A percentile compares a stretch with the other conserved stretches of the same genome.
These are phyloP conservation scores for Boletales sp. DNA, from an alignment of 768 basidiomycete species.

Conservation along the genomic window DNA sequence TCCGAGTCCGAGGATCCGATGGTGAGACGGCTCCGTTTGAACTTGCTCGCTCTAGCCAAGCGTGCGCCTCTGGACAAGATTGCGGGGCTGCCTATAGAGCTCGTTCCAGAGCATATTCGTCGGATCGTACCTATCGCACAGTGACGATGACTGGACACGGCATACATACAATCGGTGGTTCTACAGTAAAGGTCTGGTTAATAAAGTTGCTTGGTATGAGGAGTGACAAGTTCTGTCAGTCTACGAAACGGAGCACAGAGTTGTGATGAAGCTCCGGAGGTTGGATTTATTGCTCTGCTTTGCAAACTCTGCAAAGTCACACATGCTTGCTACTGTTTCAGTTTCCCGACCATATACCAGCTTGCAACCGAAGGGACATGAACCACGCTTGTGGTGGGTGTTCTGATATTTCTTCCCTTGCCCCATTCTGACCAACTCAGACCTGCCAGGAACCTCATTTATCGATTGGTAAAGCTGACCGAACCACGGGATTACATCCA, in stretches of 20 bases:
- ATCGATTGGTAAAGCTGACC: conserved; percentile 36
- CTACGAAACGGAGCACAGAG: too few relatives aligned
- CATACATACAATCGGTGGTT: too few relatives aligned
- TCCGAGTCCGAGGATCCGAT: conserved; percentile 38
- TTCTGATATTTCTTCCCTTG: neutral
- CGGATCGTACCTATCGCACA: conserved; percentile 54
- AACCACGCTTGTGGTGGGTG: conserved; percentile 62
- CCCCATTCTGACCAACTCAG: conserved; percentile 15
- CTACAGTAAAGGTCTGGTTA: too few relatives aligned
- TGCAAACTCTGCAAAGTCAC: too few relatives aligned
- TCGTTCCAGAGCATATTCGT: conserved; percentile 65
- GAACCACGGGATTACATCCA: conserved; percentile 55
- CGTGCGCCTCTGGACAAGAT: conserved; percentile 73
- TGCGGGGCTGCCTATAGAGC: conserved; percentile 55
- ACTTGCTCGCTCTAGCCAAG: conserved; percentile 73
- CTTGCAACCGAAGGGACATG: conserved; percentile 69
- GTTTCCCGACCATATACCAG: too few relatives aligned
- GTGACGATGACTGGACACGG: neutral
- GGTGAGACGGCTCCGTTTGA: conserved; percentile 60
- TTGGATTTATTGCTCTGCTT: too few relatives aligned
- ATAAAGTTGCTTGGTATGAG: too few relatives aligned
- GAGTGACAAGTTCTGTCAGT: too few relatives aligned
- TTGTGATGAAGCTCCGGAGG: too few relatives aligned
- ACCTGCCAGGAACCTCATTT: conserved; percentile 76
- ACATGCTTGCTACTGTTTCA: too few relatives aligned